These are phyloP conservation scores for Saturnispora halmiae DNA, from an alignment of 805 yeast species.

Conservation along the genomic window DNA sequence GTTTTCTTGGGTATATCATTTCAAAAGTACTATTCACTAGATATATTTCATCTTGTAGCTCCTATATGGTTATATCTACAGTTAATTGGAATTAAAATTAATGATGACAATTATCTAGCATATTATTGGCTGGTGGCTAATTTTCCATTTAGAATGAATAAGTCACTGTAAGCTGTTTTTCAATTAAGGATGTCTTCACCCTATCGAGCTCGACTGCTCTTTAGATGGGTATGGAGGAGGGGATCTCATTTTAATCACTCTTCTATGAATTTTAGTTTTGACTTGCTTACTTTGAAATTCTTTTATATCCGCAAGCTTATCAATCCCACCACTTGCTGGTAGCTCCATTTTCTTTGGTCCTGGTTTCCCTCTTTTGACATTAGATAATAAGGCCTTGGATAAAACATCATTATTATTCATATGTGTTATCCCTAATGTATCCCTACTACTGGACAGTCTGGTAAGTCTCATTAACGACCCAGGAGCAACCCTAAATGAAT, in stretches of 20 bases:
- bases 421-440: conserved; percentile 46
- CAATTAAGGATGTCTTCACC: background rate
- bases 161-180: background rate
- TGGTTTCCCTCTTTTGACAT: conserved; percentile 1
- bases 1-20: too few relatives aligned
- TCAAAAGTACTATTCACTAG: too few relatives aligned
- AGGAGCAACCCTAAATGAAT: conserved; percentile 50
- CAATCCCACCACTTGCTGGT: conserved; percentile 1
- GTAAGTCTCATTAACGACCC: conserved; percentile 60
- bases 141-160: too few relatives aligned
- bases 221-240: conserved; percentile 4
- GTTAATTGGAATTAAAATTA: background rate
- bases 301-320: conserved; percentile 1
- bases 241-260: conserved; percentile 7
- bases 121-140: background rate
- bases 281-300: conserved; percentile 4
- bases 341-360: conserved; percentile 4
- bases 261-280: conserved; percentile 5
- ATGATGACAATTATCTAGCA: background rate
- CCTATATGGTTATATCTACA: too few relatives aligned
- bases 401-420: conserved; percentile 6
- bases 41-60: too few relatives aligned
- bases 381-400: conserved; percentile 1
- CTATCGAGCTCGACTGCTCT: background rate
- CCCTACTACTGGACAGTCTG: conserved; percentile 63